These are phyloP conservation scores for Leccinum pachyderme DNA, from an alignment of 1,284 basidiomycete species.

Conservation along the genomic window DNA sequence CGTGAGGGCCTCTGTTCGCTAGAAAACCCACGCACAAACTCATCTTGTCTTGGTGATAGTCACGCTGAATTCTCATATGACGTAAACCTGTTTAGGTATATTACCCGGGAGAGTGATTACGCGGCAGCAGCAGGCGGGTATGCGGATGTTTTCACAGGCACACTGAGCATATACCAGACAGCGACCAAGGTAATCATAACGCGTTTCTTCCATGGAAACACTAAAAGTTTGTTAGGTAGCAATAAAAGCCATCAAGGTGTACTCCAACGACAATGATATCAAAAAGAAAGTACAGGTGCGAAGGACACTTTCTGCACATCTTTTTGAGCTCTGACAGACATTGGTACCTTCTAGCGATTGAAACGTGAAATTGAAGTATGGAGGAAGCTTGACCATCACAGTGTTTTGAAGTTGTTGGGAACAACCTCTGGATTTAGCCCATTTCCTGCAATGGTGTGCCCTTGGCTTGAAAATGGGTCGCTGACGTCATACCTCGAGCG, in stretches of 20 bases:
- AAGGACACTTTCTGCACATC: background rate
- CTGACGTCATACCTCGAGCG: conserved; percentile 10
- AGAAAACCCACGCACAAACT: background rate
- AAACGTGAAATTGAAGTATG: conserved; percentile 12
- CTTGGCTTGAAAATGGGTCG: conserved; percentile 12
- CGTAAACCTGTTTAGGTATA: background rate
- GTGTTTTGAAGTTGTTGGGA: conserved; percentile 2
- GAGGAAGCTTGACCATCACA: conserved; percentile 9
- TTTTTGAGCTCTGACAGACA: background rate
- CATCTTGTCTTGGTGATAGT: background rate
- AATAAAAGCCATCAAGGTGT: conserved; percentile 11
- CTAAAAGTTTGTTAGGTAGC: conserved; percentile 4
- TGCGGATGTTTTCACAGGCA: background rate
- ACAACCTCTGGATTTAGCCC: conserved; percentile 5
- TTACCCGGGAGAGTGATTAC: background rate
- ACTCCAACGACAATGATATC: background rate
- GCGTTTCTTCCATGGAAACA: background rate
- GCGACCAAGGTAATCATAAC: too few species aligned
- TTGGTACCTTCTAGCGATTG: conserved; percentile 2
- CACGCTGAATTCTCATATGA: background rate
- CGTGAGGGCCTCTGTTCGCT: background rate
- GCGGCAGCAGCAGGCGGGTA: background rate
- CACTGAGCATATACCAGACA: background rate
- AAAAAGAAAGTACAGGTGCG: conserved; percentile 3
- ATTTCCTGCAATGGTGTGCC: conserved; percentile 15